Conservation (phyloP, 495 filamentous ascomycete species). For the Parmelia sp. region DNA sequence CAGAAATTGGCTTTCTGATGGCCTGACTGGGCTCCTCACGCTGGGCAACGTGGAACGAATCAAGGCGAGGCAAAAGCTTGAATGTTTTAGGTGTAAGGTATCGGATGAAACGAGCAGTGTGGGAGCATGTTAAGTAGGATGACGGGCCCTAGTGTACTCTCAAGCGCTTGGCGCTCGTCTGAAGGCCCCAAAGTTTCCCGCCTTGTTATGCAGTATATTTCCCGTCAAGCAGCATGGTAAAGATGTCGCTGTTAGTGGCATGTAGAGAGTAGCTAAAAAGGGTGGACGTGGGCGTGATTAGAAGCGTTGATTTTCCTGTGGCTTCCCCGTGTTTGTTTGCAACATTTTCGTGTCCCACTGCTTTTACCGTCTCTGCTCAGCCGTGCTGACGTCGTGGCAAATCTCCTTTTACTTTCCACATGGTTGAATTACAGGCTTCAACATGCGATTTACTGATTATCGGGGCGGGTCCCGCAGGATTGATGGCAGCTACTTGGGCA, state of each 20-base stretch:
- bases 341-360: background rate
- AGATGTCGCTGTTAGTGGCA: background rate
- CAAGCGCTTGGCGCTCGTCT: conserved; percentile 1
- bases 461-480: conserved; percentile 61
- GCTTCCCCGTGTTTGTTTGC: background rate
- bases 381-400: background rate
- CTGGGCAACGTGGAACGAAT: background rate
- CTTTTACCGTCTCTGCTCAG: background rate
- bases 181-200: background rate
- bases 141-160: background rate
- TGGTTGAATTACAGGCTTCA: conserved; percentile 16
- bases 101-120: no score
- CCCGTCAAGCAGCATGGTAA: background rate
- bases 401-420: background rate
- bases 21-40: background rate
- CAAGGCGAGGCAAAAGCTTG: background rate
- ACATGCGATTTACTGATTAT: conserved; percentile 49
- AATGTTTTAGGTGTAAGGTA: no score
- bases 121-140: background rate
- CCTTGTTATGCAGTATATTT: background rate
- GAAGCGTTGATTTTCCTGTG: no score
- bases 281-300: background rate
- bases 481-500: conserved; percentile 60
- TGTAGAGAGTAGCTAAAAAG: background rate
- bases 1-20: background rate